Evolutionary conservation across 83 land plant genomes (phyloP).

Genomic region (Picea mariana): DNA sequence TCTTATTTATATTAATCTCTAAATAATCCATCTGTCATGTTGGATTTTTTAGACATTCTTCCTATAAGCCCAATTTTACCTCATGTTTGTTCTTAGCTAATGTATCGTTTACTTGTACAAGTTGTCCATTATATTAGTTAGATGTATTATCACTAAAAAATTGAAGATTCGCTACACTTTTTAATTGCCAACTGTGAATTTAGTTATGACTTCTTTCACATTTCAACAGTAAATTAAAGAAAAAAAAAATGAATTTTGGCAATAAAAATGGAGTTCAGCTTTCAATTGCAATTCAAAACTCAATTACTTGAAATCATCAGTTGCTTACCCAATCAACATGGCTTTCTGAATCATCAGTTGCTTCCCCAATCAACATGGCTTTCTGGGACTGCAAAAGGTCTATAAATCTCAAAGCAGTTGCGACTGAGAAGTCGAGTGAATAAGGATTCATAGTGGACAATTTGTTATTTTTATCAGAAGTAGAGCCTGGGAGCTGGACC

Average conservation of each 20-base stretch:
- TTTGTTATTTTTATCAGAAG: slow-evolving; percentile 16
- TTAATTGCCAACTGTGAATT: neutral
- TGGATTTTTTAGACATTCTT: no score
- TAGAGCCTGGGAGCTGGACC: slow-evolving; percentile 6
- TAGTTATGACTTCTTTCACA: neutral
- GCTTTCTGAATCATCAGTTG: slow-evolving; percentile 37
- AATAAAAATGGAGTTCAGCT: neutral
- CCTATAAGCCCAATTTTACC: no score
- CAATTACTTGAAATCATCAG: neutral
- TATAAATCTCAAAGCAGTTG: slow-evolving; percentile 65
- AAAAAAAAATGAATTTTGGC: neutral
- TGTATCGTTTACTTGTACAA: no score
- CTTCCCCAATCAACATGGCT: slow-evolving; percentile 86
- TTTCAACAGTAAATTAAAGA: no score
- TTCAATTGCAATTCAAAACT: slow-evolving; percentile 1
- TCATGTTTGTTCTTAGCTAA: no score
- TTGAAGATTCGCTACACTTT: neutral
- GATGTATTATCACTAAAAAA: no score
- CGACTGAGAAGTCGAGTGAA: slow-evolving; percentile 73
- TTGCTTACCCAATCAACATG: slow-evolving; percentile 79
- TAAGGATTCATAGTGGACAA: slow-evolving; percentile 60
- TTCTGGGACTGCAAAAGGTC: slow-evolving; percentile 64
- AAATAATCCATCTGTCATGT: no score
- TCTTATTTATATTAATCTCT: no score
- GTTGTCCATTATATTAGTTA: no score